Conservation (phyloP, 1,284 basidiomycete genomes). For the Neotropicomus parvogracilis region DNA sequence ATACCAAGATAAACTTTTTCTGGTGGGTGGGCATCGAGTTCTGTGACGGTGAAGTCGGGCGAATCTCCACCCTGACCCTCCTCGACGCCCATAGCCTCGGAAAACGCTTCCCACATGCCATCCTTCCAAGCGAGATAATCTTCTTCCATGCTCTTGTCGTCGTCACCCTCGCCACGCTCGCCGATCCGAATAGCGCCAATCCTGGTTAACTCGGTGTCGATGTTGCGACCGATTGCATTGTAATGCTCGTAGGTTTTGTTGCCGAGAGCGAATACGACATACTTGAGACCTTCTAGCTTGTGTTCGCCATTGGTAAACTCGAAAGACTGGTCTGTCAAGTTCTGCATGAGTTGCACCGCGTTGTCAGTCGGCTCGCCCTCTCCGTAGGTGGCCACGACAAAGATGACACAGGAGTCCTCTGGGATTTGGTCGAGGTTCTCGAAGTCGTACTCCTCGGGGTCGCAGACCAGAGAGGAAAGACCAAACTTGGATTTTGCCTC, state of each 20-base stretch:
- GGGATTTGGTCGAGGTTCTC: slow-evolving; percentile 91
- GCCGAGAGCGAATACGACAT: slow-evolving; percentile 92
- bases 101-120: slow-evolving; percentile 89
- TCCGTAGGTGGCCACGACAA: slow-evolving; percentile 97
- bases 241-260: slow-evolving; percentile 97
- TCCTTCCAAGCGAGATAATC: slow-evolving; percentile 99
- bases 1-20: slow-evolving; percentile 90
- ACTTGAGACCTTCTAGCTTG: slow-evolving; percentile 84
- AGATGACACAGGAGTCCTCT: slow-evolving; percentile 82
- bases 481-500: slow-evolving; percentile 94
- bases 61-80: slow-evolving; percentile 95
- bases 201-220: slow-evolving; percentile 72
- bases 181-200: slow-evolving; percentile 89
- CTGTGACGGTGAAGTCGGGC: slow-evolving; percentile 91
- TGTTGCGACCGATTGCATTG: slow-evolving; percentile 81
- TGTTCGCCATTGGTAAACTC: slow-evolving; percentile 81
- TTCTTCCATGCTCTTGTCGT: slow-evolving; percentile 99
- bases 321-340: slow-evolving; percentile 81
- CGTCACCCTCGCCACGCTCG: slow-evolving; percentile 92
- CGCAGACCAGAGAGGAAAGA: slow-evolving; percentile 88
- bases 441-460: slow-evolving; percentile 97
- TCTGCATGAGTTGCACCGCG: slow-evolving; percentile 93
- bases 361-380: slow-evolving; percentile 99
- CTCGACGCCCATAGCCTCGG: slow-evolving; percentile 80
- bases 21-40: slow-evolving; percentile 66